phyloP scores from a whole-genome alignment of 371 early-diverging fungal genomes.

The Basidiobolus meristosporus region DNA sequence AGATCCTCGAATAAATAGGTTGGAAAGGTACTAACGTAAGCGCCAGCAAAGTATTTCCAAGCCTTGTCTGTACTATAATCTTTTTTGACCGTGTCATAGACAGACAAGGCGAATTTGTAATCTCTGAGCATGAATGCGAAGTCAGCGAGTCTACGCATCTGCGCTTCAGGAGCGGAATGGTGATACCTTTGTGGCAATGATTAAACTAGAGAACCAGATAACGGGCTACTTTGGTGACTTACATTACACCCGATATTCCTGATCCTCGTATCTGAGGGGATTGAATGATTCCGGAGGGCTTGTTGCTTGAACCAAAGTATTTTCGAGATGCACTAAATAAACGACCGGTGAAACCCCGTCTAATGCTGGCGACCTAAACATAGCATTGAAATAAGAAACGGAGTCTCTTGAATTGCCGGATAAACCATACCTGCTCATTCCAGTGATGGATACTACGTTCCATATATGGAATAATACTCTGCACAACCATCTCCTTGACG shows the following conservation, averaged over 20 bases:
- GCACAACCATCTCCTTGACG: constrained; percentile 40
- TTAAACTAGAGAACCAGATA: too few species aligned
- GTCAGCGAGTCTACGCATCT: constrained; percentile 81
- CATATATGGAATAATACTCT: constrained; percentile 75
- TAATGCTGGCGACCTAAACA: constrained; percentile 47
- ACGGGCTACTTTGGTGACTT: too few species aligned
- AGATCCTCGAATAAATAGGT: not conserved
- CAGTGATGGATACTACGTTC: constrained; percentile 68
- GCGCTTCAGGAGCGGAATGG: constrained; percentile 66
- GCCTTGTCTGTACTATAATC: constrained; percentile 74
- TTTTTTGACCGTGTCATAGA: constrained; percentile 76
- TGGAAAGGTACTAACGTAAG: constrained; percentile 21
- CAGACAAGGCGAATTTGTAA: constrained; percentile 67
- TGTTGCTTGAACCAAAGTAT: constrained; percentile 46
- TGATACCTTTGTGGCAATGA: constrained; percentile 40
- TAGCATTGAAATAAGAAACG: constrained; percentile 2
- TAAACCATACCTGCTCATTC: constrained; percentile 54
- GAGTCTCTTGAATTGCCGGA: not conserved
- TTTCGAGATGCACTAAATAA: constrained; percentile 64
- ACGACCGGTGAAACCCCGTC: constrained; percentile 80
- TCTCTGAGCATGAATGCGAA: constrained; percentile 90
- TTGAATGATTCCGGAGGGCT: too few species aligned
- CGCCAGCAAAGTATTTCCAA: constrained; percentile 66
- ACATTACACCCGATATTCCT: too few species aligned
- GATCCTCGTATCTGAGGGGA: too few species aligned